Evolutionary conservation across 2,329 filamentous ascomycete genomes (phyloP).

Genomic region (Fusarium nisikadoi): DNA sequence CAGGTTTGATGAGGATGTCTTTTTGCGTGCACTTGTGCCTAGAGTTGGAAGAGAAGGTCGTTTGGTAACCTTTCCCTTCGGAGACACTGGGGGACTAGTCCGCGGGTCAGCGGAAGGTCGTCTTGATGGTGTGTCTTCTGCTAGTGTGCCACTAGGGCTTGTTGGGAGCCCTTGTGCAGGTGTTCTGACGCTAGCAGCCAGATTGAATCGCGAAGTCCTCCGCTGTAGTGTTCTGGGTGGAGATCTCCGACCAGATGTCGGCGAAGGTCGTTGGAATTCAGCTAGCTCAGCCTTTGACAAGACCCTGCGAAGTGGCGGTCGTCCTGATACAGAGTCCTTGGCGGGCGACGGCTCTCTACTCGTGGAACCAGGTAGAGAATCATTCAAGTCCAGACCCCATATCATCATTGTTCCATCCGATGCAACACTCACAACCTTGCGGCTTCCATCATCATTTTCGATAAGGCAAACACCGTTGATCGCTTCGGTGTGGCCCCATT

Average conservation of each 20-base stretch:
- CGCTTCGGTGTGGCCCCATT: slow-evolving; percentile 95
- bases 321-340: slow-evolving; percentile 64
- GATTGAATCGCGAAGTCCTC: slow-evolving; percentile 64
- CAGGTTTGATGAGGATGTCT: slow-evolving; percentile 58
- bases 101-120: slow-evolving; percentile 57
- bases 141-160: slow-evolving; percentile 54
- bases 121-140: slow-evolving; percentile 59
- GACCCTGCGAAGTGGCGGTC: slow-evolving; percentile 83
- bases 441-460: slow-evolving; percentile 65
- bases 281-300: slow-evolving; percentile 88
- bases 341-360: slow-evolving; percentile 66
- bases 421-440: slow-evolving; percentile 77
- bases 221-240: slow-evolving; percentile 65
- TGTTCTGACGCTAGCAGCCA: slow-evolving; percentile 52
- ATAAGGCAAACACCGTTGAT: slow-evolving; percentile 86
- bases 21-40: slow-evolving; percentile 58
- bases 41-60: slow-evolving; percentile 66
- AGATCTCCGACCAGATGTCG: slow-evolving; percentile 61
- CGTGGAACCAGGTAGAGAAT: slow-evolving; percentile 53
- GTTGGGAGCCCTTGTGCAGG: slow-evolving; percentile 53
- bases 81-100: slow-evolving; percentile 62
- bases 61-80: slow-evolving; percentile 58
- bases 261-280: slow-evolving; percentile 72
- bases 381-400: slow-evolving; percentile 69
- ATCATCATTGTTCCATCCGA: slow-evolving; percentile 87